Base-by-base conservation (phyloP, 805 yeast species). In the Metschnikowia chrysomelidarum region DNA sequence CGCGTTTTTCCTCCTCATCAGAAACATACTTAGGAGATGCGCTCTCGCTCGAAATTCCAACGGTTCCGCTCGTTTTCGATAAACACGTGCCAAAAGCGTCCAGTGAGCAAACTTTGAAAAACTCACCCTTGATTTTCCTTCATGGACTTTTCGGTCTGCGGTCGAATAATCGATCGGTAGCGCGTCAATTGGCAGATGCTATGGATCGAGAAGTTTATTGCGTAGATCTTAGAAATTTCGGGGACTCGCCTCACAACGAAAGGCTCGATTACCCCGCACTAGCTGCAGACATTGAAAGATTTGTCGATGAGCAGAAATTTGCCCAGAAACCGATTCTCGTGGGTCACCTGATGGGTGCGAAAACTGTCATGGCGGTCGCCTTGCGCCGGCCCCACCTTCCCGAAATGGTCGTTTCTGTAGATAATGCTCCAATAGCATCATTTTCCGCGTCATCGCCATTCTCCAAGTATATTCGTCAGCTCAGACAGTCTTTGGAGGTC, bases 281-380 rank as follows among this genome's bases (percentile, higher is more conserved):
- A 64, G 82, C 96, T 0, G 80, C 85, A 0, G 98, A 91, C 56
- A 87, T 91, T n/a, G 87, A 80, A 46, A 50, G 61, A 13, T 91
- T 88, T 53, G 72, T 89, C 8, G 50, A 53, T 1, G 75, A 73
- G 3, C 66, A 71, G 7, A 22, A 29, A 4, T 46, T 38, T 16
- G 47, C 54, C 9, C 26, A 41, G 13, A 69, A 73, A 32, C 82
- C 86, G 0, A 75, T 84, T n/a, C 40, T 84, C 13, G 62, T 84
- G 12, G 94, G 94, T 0, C 93, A 84, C 55, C 82, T 91, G 0
- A 82, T 86, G 93, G 98, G 98, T 5, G 98, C 95, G 4, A 89
- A 91, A 53, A 75, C 91, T 0, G 96, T 82, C 5, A 89, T 91
- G 97, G 88, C 93, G 0, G 67, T 84, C 4, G 81, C 87, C 0